phyloP scores from a whole-genome alignment of 78 protist genomes.

The Emiliania huxleyi region DNA sequence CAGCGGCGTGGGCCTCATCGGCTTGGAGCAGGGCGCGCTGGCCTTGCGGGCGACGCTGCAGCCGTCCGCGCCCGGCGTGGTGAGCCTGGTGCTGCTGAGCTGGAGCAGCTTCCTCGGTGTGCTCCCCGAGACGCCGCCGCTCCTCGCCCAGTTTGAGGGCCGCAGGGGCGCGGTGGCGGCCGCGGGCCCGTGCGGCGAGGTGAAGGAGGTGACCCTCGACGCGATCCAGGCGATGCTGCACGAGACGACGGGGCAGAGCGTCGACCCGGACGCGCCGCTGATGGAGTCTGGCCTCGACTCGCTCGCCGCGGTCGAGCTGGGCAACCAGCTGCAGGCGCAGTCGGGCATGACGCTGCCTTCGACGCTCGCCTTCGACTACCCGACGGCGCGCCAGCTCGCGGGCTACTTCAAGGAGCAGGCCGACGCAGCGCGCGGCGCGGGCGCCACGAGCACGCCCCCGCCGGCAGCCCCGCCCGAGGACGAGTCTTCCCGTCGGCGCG shows the following conservation, averaged over 20 bases:
- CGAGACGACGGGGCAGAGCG: not conserved
- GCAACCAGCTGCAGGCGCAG: not conserved
- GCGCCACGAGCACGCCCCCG: too few relatives aligned
- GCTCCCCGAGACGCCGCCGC: not conserved
- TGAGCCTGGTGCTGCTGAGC: not conserved
- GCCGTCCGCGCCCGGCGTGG: not conserved
- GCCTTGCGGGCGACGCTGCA: not conserved
- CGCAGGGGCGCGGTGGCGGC: not conserved
- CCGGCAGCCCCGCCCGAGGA: too few relatives aligned
- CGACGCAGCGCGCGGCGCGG: not conserved
- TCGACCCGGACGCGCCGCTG: not conserved
- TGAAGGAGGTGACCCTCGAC: not conserved
- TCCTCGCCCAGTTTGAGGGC: not conserved
- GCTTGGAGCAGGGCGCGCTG: not conserved
- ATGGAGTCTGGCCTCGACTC: conserved; percentile 6
- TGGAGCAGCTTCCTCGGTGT: not conserved
- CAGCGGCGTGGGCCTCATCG: not conserved
- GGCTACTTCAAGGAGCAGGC: too few relatives aligned
- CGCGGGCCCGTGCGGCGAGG: not conserved
- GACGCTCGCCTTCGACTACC: conserved; percentile 13
- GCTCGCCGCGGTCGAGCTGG: conserved; percentile 1
- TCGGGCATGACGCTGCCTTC: not conserved
- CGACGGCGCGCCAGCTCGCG: not conserved
- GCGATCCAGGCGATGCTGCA: not conserved
- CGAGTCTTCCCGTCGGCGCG: too few relatives aligned